These are phyloP conservation scores for Anisodus acutangulus DNA, from an alignment of 257 asterid species.

Conservation along the genomic window DNA sequence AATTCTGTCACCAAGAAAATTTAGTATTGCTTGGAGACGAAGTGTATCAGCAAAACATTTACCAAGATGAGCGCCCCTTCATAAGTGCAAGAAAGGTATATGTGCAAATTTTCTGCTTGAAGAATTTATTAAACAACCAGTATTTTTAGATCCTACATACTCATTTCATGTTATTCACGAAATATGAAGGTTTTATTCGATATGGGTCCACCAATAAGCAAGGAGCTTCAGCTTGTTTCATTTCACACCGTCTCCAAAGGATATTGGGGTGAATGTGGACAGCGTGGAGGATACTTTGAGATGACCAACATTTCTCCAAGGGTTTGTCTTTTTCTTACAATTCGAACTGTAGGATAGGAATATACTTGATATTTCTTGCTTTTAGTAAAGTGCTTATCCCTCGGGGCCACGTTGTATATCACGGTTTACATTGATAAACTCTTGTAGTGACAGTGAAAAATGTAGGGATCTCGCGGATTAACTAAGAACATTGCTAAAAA, in stretches of 20 bases:
- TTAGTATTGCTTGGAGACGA: slow-evolving; percentile 90
- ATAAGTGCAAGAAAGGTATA: slow-evolving; percentile 86
- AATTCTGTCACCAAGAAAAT: slow-evolving; percentile 82
- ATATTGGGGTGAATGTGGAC: slow-evolving; percentile 98
- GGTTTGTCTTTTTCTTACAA: slow-evolving; percentile 50
- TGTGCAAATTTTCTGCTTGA: background rate
- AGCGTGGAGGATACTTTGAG: slow-evolving; percentile 98
- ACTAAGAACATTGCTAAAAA: background rate
- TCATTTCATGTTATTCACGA: slow-evolving; percentile 30
- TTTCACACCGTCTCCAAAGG: slow-evolving; percentile 98
- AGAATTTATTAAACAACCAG: background rate
- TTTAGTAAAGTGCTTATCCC: slow-evolving; percentile 6
- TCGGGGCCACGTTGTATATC: background rate
- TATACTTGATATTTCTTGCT: background rate
- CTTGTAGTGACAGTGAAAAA: background rate
- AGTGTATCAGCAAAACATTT: slow-evolving; percentile 96
- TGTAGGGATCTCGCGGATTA: background rate
- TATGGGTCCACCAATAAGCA: slow-evolving; percentile 89
- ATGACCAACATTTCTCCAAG: slow-evolving; percentile 89
- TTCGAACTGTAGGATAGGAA: slow-evolving; percentile 15
- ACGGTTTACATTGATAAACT: background rate
- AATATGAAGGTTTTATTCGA: slow-evolving; percentile 75
- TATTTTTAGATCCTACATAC: background rate
- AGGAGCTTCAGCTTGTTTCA: slow-evolving; percentile 83
- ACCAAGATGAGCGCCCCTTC: slow-evolving; percentile 98